These are phyloP conservation scores for Catharanthus roseus DNA, from an alignment of 257 asterid genomes.

Conservation along the genomic window DNA sequence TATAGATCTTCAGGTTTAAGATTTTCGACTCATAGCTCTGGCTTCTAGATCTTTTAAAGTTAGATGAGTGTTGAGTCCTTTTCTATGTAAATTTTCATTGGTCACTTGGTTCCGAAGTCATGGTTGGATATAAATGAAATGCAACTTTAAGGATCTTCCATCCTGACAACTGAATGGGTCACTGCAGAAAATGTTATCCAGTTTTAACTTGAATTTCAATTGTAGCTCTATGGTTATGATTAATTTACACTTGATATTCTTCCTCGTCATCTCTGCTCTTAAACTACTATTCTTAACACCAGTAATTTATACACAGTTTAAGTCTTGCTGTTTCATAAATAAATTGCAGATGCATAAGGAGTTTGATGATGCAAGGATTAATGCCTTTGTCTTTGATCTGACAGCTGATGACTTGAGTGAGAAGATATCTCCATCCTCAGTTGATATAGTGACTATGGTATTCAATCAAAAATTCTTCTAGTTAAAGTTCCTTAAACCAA, in stretches of 20 bases:
- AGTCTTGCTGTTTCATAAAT: constrained; percentile 7
- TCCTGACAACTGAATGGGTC: neutral
- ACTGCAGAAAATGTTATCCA: neutral
- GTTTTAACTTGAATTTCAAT: neutral
- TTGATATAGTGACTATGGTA: constrained; percentile 95
- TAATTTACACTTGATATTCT: neutral
- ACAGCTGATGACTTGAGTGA: constrained; percentile 61
- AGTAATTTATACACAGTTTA: neutral
- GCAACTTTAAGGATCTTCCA: neutral
- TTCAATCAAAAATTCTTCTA: constrained; percentile 15
- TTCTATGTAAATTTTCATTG: neutral
- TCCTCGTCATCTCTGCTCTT: neutral
- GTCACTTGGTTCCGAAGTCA: neutral
- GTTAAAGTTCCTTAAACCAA: neutral
- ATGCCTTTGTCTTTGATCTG: constrained; percentile 88
- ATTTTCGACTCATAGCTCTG: neutral
- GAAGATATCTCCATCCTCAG: constrained; percentile 75
- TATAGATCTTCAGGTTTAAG: neutral
- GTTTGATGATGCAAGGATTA: constrained; percentile 56
- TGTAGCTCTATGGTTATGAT: neutral
- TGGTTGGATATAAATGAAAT: neutral
- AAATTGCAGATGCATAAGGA: constrained; percentile 72
- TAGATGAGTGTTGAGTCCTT: neutral
- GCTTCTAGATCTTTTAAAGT: neutral
- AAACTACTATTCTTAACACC: neutral